A percentile compares a stretch with the other conserved stretches of the same genome.
phyloP scores from a whole-genome alignment of 2,329 filamentous ascomycete species.

The Fusarium duplospermum region DNA sequence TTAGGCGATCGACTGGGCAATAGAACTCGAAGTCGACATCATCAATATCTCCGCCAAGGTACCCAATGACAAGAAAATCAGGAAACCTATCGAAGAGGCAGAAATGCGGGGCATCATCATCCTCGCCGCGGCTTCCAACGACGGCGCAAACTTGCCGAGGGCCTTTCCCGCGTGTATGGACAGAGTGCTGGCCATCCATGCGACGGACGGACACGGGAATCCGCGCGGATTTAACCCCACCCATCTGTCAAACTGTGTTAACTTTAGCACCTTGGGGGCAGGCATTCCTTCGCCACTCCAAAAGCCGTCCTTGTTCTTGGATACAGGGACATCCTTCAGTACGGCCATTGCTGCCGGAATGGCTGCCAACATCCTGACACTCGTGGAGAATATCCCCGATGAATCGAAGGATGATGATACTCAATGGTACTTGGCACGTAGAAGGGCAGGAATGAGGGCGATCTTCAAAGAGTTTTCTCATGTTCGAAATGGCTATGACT shows the following conservation, averaged over 20 bases:
- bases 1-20: constrained; percentile 14
- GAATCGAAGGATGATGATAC: too few relatives aligned
- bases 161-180: background rate
- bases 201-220: constrained; percentile 12
- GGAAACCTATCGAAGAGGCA: background rate
- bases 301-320: background rate
- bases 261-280: constrained; percentile 10
- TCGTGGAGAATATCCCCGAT: too few relatives aligned
- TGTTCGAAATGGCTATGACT: background rate
- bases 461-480: background rate
- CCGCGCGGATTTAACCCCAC: background rate
- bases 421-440: background rate
- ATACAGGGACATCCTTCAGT: constrained; percentile 3
- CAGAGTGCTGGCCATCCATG: constrained; percentile 9
- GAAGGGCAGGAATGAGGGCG: background rate
- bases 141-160: background rate
- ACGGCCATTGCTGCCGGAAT: constrained; percentile 5
- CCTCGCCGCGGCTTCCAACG: constrained; percentile 2
- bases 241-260: background rate
- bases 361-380: background rate
- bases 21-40: background rate
- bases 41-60: constrained; percentile 9
- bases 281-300: background rate
- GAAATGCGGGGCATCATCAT: background rate
- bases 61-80: too few relatives aligned